Conservation (phyloP, 768 basidiomycete species). For the Suillus occidentalis region DNA sequence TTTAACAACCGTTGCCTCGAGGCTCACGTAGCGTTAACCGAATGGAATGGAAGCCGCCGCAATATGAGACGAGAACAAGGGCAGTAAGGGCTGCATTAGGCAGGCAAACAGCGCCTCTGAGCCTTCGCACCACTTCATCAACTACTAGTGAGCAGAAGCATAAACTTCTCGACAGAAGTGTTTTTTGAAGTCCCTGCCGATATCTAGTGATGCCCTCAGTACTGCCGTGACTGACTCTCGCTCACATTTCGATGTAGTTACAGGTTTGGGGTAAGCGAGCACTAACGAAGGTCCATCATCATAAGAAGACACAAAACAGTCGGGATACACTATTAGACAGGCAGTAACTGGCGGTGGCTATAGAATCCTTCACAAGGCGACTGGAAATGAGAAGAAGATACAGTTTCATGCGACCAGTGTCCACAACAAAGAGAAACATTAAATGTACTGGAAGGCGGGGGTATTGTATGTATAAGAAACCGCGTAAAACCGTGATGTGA, state of each 20-base stretch:
- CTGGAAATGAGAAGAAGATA: neutral
- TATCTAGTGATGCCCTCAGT: neutral
- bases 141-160: neutral
- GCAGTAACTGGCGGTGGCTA: neutral
- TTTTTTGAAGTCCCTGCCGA: neutral
- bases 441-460: neutral
- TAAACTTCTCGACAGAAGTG: too few species aligned
- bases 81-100: neutral
- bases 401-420: neutral
- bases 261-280: neutral
- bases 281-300: neutral
- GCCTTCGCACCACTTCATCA: neutral
- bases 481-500: neutral
- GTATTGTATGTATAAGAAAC: neutral
- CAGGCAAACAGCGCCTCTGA: neutral
- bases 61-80: neutral
- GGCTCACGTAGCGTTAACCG: neutral
- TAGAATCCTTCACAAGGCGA: neutral
- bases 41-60: neutral
- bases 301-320: neutral
- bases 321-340: neutral
- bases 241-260: neutral
- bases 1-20: neutral
- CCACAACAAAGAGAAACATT: neutral
- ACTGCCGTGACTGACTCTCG: neutral